phyloP scores from a whole-genome alignment of 2,329 filamentous ascomycete species.

The Zymoseptoria tritici region DNA sequence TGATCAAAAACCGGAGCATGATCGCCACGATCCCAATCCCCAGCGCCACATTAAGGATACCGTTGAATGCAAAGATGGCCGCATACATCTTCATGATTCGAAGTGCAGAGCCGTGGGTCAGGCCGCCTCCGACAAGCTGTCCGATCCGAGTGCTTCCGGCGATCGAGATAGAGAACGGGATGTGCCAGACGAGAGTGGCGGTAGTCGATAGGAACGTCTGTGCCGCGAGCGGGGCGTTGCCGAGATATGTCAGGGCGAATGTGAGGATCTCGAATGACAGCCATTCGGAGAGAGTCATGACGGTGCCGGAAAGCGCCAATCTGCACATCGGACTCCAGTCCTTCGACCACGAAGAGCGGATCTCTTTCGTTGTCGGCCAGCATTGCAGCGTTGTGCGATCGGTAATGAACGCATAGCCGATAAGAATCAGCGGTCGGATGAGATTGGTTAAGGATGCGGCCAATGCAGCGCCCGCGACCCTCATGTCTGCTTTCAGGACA shows the following conservation, averaged over 20 bases:
- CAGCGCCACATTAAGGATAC: conserved; percentile 29
- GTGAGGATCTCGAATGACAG: conserved; percentile 25
- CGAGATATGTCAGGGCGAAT: conserved; percentile 28
- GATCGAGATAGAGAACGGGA: conserved; percentile 35
- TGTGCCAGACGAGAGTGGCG: conserved; percentile 33
- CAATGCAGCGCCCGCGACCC: conserved; percentile 46
- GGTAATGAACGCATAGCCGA: conserved; percentile 40
- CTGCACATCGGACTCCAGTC: conserved; percentile 31
- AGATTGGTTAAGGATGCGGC: conserved; percentile 37
- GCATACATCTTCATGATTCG: conserved; percentile 26
- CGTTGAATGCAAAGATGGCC: conserved; percentile 30
- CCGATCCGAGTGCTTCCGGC: conserved; percentile 34
- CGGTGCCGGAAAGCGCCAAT: conserved; percentile 18
- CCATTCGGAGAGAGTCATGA: conserved; percentile 24
- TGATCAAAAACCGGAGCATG: conserved; percentile 29
- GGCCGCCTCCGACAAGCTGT: conserved; percentile 34
- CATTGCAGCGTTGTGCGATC: conserved; percentile 36
- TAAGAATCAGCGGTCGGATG: conserved; percentile 42
- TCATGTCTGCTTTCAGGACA: conserved; percentile 31
- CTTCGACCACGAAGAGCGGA: conserved; percentile 21
- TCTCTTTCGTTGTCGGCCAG: conserved; percentile 33
- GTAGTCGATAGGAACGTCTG: conserved; percentile 15
- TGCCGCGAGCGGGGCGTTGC: conserved; percentile 19
- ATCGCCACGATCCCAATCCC: conserved; percentile 26
- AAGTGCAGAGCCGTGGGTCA: conserved; percentile 25